Base-by-base conservation (phyloP, 2,329 filamentous ascomycete genomes). In the Diplodia sapinea region DNA sequence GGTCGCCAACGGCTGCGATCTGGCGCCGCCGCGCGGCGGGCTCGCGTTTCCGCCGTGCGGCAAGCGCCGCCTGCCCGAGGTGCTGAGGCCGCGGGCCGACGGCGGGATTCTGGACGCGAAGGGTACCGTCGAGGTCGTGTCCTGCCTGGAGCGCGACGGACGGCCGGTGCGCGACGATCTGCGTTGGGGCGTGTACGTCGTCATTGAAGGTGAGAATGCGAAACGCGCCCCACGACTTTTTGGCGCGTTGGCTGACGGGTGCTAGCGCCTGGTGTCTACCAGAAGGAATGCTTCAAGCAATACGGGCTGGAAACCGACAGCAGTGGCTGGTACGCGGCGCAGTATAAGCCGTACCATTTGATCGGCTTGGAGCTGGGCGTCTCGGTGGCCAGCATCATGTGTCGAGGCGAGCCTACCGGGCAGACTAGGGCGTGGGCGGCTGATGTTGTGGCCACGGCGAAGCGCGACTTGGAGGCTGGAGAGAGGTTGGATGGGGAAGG, bases 271-370 rank as follows among this genome's bases (percentile, higher is more conserved):
- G 78, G 75, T 17, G 73, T 77, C n/a, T 81, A 82, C 64, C 79
- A 80, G 68, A 76, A 72, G 64, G 80, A 80, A 17, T 82, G 77
- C 72, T 82, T 82, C 74, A 76, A 77, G 72, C 79, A 82, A 68
- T 82, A 82, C 66, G 80, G 82, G 6, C 75, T 82, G 13, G 76
- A 82, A 72, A 82, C 80, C 0, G 81, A 83, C 66, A 72, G 73
- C 13, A 79, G 77, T 0, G 79, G 79, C 17, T 74, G 75, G 68
- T 82, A 82, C 68, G 80, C 81, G 5, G 79, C 78, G 2, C 79
- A 83, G 69, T 82, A 79, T 74, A 82, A 83, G 73, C 81, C 81
- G 13, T 83, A 80, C 69, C 81, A 83, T 70, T 75, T 83, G 23
- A 83, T 83, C 65, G 80, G 81, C 9, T 76, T 83, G 11, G 82